Evolutionary conservation across 345 rosid species (phyloP).

Genomic region (Populus tremula): DNA sequence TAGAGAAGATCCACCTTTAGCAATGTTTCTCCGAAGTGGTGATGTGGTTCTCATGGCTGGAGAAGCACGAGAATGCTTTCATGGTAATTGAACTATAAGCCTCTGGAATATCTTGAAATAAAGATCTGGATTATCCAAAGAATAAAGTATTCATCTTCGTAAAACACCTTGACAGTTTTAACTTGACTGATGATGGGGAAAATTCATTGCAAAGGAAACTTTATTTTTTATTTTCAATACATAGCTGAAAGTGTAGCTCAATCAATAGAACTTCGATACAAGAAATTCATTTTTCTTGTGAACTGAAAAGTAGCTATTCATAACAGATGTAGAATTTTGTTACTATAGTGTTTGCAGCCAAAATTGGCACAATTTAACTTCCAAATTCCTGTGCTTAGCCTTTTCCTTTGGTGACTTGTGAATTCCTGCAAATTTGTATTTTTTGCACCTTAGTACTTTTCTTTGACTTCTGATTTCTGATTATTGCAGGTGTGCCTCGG

Average conservation of each 20-base stretch:
- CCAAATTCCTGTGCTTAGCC: not conserved
- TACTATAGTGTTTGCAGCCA: no score
- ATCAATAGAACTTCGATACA: not conserved
- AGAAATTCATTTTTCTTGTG: not conserved
- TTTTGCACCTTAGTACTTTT: not conserved
- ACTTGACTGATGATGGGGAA: not conserved
- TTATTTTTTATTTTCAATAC: not conserved
- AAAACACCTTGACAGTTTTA: no score
- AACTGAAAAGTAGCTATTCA: not conserved
- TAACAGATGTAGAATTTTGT: not conserved
- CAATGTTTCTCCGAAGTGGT: constrained; percentile 94
- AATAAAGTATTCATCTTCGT: not conserved
- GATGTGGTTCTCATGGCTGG: constrained; percentile 91
- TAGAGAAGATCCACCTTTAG: constrained; percentile 68
- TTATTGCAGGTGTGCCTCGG: constrained; percentile 67
- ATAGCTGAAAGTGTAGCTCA: not conserved
- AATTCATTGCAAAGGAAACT: not conserved
- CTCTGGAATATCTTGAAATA: not conserved
- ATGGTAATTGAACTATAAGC: constrained; percentile 44
- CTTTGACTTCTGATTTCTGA: constrained; percentile 8
- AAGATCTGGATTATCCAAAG: not conserved
- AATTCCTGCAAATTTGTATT: not conserved
- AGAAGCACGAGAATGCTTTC: constrained; percentile 93
- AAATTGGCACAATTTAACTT: no score
- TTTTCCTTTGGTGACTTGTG: not conserved